Evolutionary conservation across 2,329 filamentous ascomycete species (phyloP).

Genomic region (Sporothrix dimorphospora): DNA sequence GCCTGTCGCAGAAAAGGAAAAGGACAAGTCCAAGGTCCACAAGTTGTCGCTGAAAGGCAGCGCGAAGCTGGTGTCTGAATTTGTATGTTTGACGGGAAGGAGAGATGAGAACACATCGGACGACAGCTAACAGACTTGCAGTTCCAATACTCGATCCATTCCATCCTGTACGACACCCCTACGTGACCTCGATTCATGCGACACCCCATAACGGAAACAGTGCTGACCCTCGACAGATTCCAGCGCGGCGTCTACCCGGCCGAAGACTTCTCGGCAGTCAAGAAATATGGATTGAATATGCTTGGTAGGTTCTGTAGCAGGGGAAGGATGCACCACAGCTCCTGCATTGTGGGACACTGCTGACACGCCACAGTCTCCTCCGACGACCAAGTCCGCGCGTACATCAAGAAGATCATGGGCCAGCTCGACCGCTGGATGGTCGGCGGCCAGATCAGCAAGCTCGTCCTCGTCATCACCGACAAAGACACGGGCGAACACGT

Average conservation of each 20-base stretch:
- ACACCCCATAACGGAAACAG: no score
- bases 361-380: conserved; percentile 67
- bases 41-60: conserved; percentile 87
- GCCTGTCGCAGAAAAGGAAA: conserved; percentile 44
- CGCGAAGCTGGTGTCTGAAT: conserved; percentile 90
- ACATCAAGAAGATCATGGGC: conserved; percentile 99
- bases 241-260: conserved; percentile 86
- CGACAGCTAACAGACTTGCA: conserved; percentile 39
- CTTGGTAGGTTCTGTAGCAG: conserved; percentile 56
- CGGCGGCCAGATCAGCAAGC: conserved; percentile 92
- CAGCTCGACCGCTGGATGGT: conserved; percentile 98
- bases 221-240: conserved; percentile 59
- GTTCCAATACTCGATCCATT: conserved; percentile 99
- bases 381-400: conserved; percentile 97
- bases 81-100: conserved; percentile 62
- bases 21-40: conserved; percentile 85
- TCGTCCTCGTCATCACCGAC: conserved; percentile 94
- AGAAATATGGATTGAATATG: conserved; percentile 99
- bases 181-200: no score
- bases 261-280: conserved; percentile 95
- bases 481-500: conserved; percentile 97
- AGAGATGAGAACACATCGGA: background rate
- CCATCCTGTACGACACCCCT: conserved; percentile 70
- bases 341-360: background rate
- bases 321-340: no score